Evolutionary conservation across 768 basidiomycete genomes (phyloP).

Genomic region (Suillus americanus): DNA sequence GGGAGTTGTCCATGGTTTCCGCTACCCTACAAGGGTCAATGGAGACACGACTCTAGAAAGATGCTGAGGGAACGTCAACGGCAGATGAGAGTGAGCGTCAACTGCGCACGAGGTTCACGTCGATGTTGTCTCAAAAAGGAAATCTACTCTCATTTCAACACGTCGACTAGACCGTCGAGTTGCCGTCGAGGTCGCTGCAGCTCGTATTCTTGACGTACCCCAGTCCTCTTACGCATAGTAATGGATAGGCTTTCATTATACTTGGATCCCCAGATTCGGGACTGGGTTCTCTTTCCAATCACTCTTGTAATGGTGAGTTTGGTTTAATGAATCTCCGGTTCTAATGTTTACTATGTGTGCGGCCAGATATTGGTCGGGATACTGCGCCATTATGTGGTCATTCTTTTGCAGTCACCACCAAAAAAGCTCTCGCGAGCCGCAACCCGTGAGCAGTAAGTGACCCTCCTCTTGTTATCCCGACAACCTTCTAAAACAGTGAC

Average conservation of each 20-base stretch:
- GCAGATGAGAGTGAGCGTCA: conserved; percentile 23
- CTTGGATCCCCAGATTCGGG: conserved; percentile 94
- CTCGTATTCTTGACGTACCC: background rate
- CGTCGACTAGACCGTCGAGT: background rate
- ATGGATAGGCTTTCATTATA: conserved; percentile 51
- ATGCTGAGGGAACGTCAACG: conserved; percentile 1
- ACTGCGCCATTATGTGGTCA: conserved; percentile 87
- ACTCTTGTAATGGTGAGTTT: conserved; percentile 89
- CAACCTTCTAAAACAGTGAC: background rate
- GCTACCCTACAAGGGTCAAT: conserved; percentile 3
- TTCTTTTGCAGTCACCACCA: conserved; percentile 80
- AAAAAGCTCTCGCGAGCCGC: conserved; percentile 76
- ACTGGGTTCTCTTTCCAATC: conserved; percentile 94
- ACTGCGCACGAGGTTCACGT: conserved; percentile 17
- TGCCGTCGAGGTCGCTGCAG: background rate
- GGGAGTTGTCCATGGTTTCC: conserved; percentile 71
- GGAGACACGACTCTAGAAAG: background rate
- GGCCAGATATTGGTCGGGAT: conserved; percentile 87
- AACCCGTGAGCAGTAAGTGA: conserved; percentile 88
- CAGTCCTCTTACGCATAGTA: background rate
- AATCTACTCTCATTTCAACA: conserved; percentile 18
- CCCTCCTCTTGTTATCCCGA: conserved; percentile 7
- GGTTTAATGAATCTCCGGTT: background rate
- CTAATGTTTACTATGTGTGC: conserved; percentile 3
- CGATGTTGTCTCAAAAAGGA: conserved; percentile 22